Evolutionary conservation across 1,284 basidiomycete genomes (phyloP).

Genomic region (Melanopsichium pennsylvanicum): DNA sequence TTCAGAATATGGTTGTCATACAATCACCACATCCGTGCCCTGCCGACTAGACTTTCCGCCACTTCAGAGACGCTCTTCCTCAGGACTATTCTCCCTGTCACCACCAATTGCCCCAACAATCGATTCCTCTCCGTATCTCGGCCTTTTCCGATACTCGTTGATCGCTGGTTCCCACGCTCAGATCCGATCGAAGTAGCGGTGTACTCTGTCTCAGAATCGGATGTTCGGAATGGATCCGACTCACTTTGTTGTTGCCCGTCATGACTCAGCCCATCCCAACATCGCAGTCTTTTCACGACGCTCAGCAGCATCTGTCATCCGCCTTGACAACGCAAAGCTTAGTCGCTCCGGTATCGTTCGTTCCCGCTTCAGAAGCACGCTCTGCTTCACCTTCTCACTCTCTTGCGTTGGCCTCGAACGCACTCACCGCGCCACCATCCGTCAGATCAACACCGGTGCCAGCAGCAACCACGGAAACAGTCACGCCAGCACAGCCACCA

Average conservation of each 20-base stretch:
- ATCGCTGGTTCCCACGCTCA: too few relatives aligned
- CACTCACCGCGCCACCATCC: neutral
- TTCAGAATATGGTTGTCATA: too few relatives aligned
- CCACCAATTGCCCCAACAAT: too few relatives aligned
- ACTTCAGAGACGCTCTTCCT: too few relatives aligned
- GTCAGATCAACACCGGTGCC: neutral
- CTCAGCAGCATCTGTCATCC: neutral
- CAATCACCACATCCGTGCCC: too few relatives aligned
- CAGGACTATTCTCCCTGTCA: too few relatives aligned
- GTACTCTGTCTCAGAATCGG: too few relatives aligned
- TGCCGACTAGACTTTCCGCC: too few relatives aligned
- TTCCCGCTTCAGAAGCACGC: slow-evolving; percentile 17
- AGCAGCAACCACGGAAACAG: slow-evolving; percentile 1
- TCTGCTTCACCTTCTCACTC: slow-evolving; percentile 16
- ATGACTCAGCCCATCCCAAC: slow-evolving; percentile 23
- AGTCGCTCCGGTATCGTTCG: slow-evolving; percentile 12
- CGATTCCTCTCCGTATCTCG: slow-evolving; percentile 7
- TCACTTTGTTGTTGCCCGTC: slow-evolving; percentile 1
- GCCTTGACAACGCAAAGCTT: slow-evolving; percentile 9
- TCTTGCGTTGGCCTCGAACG: slow-evolving; percentile 1
- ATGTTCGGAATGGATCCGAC: slow-evolving; percentile 23
- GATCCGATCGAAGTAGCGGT: too few relatives aligned
- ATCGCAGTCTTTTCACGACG: slow-evolving; percentile 1
- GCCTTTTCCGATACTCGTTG: too few relatives aligned
- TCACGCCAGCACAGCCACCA: neutral